Percentiles rank a stretch among this genome's conserved stretches.
These are phyloP conservation scores for Acanthamoeba castellanii DNA, from an alignment of 208 protist species.

Conservation along the genomic window DNA sequence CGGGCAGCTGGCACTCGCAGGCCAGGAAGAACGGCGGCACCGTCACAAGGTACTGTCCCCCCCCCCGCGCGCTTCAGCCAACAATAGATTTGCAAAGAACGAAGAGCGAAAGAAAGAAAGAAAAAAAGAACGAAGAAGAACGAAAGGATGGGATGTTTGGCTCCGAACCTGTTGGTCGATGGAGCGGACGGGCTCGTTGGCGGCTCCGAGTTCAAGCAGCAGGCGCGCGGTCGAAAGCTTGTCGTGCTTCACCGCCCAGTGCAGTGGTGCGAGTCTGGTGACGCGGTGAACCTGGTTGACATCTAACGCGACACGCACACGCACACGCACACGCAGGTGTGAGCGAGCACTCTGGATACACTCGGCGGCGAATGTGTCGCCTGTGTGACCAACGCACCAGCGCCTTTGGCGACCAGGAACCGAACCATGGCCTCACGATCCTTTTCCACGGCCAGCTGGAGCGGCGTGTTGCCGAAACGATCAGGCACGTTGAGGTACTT, in stretches of 20 bases:
- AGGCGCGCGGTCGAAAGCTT: neutral
- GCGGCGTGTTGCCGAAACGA: neutral
- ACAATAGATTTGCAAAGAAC: too few relatives aligned
- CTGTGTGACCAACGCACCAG: neutral
- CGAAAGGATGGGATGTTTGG: neutral
- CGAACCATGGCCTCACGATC: neutral
- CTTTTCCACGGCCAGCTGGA: neutral
- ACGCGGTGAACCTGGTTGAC: too few relatives aligned
- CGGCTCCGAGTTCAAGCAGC: neutral
- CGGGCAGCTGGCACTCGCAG: neutral
- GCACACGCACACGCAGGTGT: too few relatives aligned
- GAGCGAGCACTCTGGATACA: too few relatives aligned
- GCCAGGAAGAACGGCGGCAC: neutral
- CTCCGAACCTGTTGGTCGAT: neutral
- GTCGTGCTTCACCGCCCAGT: neutral
- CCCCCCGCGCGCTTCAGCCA: too few relatives aligned
- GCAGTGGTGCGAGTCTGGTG: too few relatives aligned
- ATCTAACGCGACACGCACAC: too few relatives aligned
- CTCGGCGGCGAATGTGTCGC: too few relatives aligned
- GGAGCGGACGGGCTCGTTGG: neutral
- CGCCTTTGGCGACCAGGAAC: neutral
- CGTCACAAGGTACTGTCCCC: neutral
- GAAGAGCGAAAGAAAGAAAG: too few relatives aligned
- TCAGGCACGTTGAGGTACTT: neutral
- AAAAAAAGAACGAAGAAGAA: too few relatives aligned